Evolutionary conservation across 2,329 filamentous ascomycete species (phyloP), one percentile per base, ranked within the genome.

Genomic region (Alternaria longipes): DNA sequence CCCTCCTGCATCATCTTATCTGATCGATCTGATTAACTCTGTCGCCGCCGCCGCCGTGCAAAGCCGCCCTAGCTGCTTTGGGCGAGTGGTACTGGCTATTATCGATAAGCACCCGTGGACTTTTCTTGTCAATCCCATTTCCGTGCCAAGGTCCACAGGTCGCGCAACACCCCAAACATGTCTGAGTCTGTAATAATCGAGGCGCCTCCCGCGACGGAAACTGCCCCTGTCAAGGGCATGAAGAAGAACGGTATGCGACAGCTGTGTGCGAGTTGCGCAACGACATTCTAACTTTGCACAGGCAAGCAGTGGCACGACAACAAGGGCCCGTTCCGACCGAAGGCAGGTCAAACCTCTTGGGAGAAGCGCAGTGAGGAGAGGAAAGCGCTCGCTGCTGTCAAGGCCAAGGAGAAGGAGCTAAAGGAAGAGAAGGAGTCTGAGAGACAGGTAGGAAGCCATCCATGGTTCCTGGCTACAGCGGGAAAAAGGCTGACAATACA

Each of bases 361-460:
- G 89, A 90, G 69, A 90, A 93, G 80, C 89, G 94, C 54, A 83
- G 87, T 46, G 89, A 90, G 70, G 85, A 89, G 63, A 88, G 93
- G 53, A 87, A 89, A 64, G 86, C 89, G 8, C 85, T 89, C 71
- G 86, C 87, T 12, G 88, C 92, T n/a, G 87, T 91, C 71, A 98
- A 97, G 83, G 92, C 93, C 36, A 93, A 93, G 75, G 95, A 98
- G 82, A 94, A 92, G 81, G 93, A 97, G 80, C 89, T 99, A 88
- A 78, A 94, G 83, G 92, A 93, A 0, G 95, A 97, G 82, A 97
- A 97, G 81, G 93, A 97, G 77, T 87, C 90, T n/a, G 90, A 91
- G 79, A 87, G 93, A 81, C 85, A 94, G 85, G 93, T 95, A 80
- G 64, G 86, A 80, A 64, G 86, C 65, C 36, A n/a, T 20, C 65